Evolutionary conservation across 1,139 yeast species (phyloP).

Genomic region (Yamadazyma siamensis): DNA sequence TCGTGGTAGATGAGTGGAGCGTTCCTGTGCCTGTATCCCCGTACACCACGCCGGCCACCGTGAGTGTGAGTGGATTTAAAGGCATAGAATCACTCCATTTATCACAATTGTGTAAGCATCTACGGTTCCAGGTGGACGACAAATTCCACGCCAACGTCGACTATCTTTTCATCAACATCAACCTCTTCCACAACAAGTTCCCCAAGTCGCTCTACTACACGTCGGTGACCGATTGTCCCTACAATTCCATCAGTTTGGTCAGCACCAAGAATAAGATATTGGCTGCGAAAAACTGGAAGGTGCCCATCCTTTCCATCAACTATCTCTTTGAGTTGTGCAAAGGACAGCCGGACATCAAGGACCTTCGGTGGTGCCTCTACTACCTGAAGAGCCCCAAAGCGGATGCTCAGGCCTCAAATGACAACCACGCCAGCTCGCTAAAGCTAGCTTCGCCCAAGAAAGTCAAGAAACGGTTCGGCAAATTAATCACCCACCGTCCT

Average conservation of each 20-base stretch:
- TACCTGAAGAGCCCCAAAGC: slow-evolving; percentile 1
- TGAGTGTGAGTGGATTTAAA: slow-evolving; percentile 67
- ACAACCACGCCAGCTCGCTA: too few species aligned
- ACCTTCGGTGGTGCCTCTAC: slow-evolving; percentile 51
- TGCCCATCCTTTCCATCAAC: slow-evolving; percentile 54
- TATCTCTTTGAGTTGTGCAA: slow-evolving; percentile 47
- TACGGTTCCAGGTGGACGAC: slow-evolving; percentile 51
- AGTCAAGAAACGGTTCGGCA: too few species aligned
- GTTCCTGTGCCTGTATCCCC: slow-evolving; percentile 38
- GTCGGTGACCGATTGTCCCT: slow-evolving; percentile 33
- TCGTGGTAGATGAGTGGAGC: slow-evolving; percentile 71
- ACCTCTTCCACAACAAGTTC: slow-evolving; percentile 33
- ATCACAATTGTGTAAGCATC: slow-evolving; percentile 53
- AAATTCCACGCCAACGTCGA: slow-evolving; percentile 57
- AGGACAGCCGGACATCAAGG: slow-evolving; percentile 30
- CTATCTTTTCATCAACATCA: slow-evolving; percentile 60
- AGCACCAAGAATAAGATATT: slow-evolving; percentile 51
- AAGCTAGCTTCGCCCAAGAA: too few species aligned
- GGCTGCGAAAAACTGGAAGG: slow-evolving; percentile 55
- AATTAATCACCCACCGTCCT: too few species aligned
- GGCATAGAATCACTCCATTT: slow-evolving; percentile 82
- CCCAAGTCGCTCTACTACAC: slow-evolving; percentile 24
- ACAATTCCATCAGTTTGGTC: slow-evolving; percentile 33
- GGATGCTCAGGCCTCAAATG: too few species aligned
- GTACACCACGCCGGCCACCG: slow-evolving; percentile 13